Evolutionary conservation across 192 early-diverging fungal genomes (phyloP).

Genomic region (Backusella tarrabulga): DNA sequence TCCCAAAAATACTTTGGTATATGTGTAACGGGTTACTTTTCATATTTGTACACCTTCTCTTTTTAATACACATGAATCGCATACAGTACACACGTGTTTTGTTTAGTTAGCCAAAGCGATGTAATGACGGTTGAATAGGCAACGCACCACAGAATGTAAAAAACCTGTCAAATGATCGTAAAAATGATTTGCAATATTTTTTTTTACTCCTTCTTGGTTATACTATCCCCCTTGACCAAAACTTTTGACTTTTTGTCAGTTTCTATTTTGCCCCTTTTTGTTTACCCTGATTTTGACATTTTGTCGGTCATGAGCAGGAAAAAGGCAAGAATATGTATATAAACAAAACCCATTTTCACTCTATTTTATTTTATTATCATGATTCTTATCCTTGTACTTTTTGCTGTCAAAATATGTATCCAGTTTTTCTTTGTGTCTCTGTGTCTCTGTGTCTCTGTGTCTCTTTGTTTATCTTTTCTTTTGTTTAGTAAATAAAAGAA

Average conservation of each 20-base stretch:
- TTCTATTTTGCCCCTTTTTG: background rate
- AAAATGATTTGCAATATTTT: background rate
- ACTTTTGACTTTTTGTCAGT: conserved; percentile 7
- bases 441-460: background rate
- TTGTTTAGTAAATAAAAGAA: background rate
- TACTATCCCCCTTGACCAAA: background rate
- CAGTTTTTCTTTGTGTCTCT: background rate
- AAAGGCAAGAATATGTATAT: background rate
- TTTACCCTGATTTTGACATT: background rate
- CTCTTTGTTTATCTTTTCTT: background rate
- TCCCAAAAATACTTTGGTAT: background rate
- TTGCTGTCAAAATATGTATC: background rate
- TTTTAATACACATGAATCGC: background rate
- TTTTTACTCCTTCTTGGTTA: background rate
- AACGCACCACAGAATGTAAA: conserved; percentile 1
- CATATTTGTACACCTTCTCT: background rate
- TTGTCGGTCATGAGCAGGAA: background rate
- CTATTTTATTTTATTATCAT: background rate
- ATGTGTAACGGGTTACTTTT: background rate
- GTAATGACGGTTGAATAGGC: background rate
- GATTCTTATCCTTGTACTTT: background rate
- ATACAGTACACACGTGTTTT: background rate
- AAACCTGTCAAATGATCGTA: conserved; percentile 8
- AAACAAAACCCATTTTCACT: background rate
- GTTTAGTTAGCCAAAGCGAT: background rate